A percentile compares a stretch with the other conserved stretches of the same genome.
These are phyloP conservation scores for Hondaea fermentalgiana DNA, from an alignment of 108 stramenopile species.

Conservation along the genomic window DNA sequence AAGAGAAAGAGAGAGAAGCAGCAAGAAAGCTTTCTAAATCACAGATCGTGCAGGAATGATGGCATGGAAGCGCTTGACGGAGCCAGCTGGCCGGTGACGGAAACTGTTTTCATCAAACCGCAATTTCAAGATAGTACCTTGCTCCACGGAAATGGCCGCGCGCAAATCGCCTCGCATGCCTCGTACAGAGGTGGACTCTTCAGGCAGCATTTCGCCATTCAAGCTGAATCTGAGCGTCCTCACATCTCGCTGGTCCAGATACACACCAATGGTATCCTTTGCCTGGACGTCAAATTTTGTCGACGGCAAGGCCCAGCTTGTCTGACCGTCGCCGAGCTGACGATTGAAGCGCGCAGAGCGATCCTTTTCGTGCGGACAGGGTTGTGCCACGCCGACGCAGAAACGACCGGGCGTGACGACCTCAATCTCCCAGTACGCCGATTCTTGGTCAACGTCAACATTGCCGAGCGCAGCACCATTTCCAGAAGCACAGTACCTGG, in stretches of 20 bases:
- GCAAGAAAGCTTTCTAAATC: background rate
- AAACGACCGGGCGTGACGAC: background rate
- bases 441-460: background rate
- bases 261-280: background rate
- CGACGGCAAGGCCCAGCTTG: background rate
- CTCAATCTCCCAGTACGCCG: background rate
- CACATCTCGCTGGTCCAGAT: background rate
- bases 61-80: background rate
- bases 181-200: background rate
- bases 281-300: background rate
- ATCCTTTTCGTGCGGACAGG: background rate
- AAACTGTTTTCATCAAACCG: background rate
- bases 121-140: background rate
- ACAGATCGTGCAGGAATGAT: background rate
- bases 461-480: background rate
- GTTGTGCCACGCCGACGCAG: background rate
- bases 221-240: background rate
- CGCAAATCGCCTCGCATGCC: background rate
- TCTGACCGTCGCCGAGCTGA: background rate
- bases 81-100: background rate
- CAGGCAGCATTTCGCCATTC: background rate
- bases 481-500: background rate
- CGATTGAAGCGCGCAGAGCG: background rate
- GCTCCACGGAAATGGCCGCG: background rate
- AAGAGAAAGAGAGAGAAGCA: too few species aligned